Evolutionary conservation across 441 rosid genomes (phyloP), one percentile per base, ranked within the genome.

Genomic region (Mallotus japonicus): DNA sequence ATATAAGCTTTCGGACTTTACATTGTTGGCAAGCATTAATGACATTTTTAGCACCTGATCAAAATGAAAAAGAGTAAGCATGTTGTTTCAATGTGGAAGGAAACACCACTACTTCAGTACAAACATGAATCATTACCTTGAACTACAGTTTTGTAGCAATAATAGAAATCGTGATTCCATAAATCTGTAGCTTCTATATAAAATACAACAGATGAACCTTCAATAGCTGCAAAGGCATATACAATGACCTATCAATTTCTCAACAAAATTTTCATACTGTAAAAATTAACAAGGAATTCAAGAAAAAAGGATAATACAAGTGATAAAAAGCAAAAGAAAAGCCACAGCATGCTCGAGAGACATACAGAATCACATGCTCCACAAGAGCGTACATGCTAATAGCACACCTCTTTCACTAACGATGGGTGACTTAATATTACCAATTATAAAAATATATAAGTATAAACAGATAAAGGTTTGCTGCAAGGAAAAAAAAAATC

Each of bases 21-120:
- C 94, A 84, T 78, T 87, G 91, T 69, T 83, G 82, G 78, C 97
- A 92, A 28, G 91, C 95, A 42, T 78, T 84, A 75, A 91, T 85
- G 70, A 95, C 93, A 78, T 92, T 92, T 73, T 89, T 87, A 40
- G 95, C 83, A 70, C 99, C 99, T 95, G 79, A 75, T 63, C 8
- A 24, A 67, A 75, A 75, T 24, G 12, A 40, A 44, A 56, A 20
- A 67, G 19, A 63, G 62, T n/a, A 37, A 63, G 5, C 61, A 70
- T 6, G 19, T 44, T 28, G 37, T 32, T 60, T 59, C 40, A 16
- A 13, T 17, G 15, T 19, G 56, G 24, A 0, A 56, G 61, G 32
- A 28, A 53, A 17, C 0, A 10, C 49, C 15, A 34, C 8, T 13
- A 6, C 9, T 28, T 50, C 46, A 49, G 37, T 42, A 66, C 47